Evolutionary conservation across 495 filamentous ascomycete species (phyloP).

Genomic region (Tricharina praecox): DNA sequence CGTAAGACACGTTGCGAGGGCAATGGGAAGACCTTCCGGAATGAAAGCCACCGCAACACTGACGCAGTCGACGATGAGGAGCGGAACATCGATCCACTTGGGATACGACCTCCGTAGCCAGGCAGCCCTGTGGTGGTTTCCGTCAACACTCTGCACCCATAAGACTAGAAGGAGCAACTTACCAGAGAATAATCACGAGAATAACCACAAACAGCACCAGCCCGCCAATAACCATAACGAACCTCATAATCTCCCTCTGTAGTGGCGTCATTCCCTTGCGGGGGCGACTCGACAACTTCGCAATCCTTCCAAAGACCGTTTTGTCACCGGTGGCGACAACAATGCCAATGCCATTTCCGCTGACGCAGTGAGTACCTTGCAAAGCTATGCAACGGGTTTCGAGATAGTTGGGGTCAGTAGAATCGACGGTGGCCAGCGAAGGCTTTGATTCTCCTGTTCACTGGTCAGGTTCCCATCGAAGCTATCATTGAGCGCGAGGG

Average conservation of each 20-base stretch:
- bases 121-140: constrained; percentile 34
- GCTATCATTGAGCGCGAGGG: neutral
- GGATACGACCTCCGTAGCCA: constrained; percentile 46
- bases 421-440: constrained; percentile 41
- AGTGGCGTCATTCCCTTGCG: constrained; percentile 46
- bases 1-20: constrained; percentile 42
- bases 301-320: constrained; percentile 53
- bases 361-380: constrained; percentile 51
- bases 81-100: constrained; percentile 49
- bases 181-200: constrained; percentile 43
- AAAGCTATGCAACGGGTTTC: constrained; percentile 58
- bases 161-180: too few species aligned
- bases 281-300: constrained; percentile 45
- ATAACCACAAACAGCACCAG: constrained; percentile 40
- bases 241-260: constrained; percentile 49
- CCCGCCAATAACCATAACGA: constrained; percentile 45
- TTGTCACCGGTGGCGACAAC: constrained; percentile 43
- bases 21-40: constrained; percentile 53
- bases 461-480: constrained; percentile 5
- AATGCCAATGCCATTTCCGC: constrained; percentile 45
- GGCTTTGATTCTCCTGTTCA: constrained; percentile 43
- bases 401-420: constrained; percentile 52
- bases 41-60: constrained; percentile 57
- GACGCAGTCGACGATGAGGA: constrained; percentile 49
- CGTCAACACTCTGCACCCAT: neutral